phyloP scores from a whole-genome alignment of 1,139 yeast genomes.

The Petasospora rhodanensis region DNA sequence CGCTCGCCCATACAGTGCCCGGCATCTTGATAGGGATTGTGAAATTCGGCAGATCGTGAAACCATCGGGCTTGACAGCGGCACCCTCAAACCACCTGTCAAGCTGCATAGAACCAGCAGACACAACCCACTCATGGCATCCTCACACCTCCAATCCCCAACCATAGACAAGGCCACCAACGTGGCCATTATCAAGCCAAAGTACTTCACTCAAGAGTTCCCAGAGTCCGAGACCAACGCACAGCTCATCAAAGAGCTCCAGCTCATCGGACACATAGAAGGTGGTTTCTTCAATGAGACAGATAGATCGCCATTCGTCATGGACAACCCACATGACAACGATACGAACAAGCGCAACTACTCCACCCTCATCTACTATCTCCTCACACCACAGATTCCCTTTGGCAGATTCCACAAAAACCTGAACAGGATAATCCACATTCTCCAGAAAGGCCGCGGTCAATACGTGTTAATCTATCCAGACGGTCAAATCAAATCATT shows the following conservation, averaged over 20 bases:
- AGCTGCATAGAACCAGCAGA: too few relatives aligned
- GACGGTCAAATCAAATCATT: conserved; percentile 41
- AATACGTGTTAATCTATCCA: conserved; percentile 44
- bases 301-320: conserved; percentile 40
- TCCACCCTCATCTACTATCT: conserved; percentile 45
- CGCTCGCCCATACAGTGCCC: too few relatives aligned
- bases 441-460: conserved; percentile 45
- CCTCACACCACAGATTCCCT: conserved; percentile 41
- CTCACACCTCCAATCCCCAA: conserved; percentile 15
- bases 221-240: conserved; percentile 18
- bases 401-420: conserved; percentile 43
- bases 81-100: neutral
- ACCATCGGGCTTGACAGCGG: neutral
- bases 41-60: too few relatives aligned
- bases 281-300: conserved; percentile 48
- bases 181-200: conserved; percentile 11
- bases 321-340: conserved; percentile 35
- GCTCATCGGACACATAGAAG: conserved; percentile 40
- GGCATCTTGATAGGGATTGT: too few relatives aligned
- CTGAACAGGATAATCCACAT: conserved; percentile 46
- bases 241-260: conserved; percentile 29
- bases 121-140: too few relatives aligned
- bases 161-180: conserved; percentile 11
- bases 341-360: too few relatives aligned
- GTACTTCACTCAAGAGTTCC: conserved; percentile 12